Conservation (phyloP, 495 filamentous ascomycete species). For the Aspergillus biplanus region DNA sequence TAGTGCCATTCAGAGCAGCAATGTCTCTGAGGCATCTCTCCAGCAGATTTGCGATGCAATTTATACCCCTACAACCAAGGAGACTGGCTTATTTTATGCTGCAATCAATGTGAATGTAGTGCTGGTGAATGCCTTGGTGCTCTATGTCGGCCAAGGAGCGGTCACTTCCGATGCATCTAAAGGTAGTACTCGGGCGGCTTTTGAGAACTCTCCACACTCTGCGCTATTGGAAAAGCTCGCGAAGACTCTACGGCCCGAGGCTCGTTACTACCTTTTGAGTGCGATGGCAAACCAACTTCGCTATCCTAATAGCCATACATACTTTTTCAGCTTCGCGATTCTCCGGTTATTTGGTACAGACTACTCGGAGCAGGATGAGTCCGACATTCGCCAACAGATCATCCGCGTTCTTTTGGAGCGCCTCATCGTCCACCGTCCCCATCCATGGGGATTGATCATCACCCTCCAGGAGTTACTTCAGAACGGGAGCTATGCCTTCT, state of each 20-base stretch:
- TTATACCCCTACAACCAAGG: constrained; percentile 53
- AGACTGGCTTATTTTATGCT: constrained; percentile 61
- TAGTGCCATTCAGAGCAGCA: constrained; percentile 60
- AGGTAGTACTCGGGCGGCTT: constrained; percentile 61
- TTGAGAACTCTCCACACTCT: constrained; percentile 73
- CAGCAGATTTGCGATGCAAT: constrained; percentile 71
- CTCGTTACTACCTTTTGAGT: constrained; percentile 80
- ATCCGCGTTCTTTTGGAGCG: constrained; percentile 86
- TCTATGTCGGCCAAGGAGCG: constrained; percentile 78
- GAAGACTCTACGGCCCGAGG: constrained; percentile 72
- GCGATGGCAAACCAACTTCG: constrained; percentile 92
- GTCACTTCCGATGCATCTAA: constrained; percentile 60
- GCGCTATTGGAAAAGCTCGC: constrained; percentile 75
- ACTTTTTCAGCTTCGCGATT: constrained; percentile 89
- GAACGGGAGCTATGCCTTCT: constrained; percentile 87
- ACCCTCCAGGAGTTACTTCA: constrained; percentile 89
- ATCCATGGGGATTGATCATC: constrained; percentile 94
- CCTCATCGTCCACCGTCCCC: constrained; percentile 85
- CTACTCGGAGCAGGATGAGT: constrained; percentile 73
- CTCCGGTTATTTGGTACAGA: constrained; percentile 85
- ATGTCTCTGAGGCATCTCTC: constrained; percentile 64
- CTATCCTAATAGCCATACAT: constrained; percentile 84
- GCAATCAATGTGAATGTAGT: constrained; percentile 68
- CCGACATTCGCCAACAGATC: constrained; percentile 86
- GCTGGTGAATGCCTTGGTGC: constrained; percentile 78